Evolutionary conservation across 371 early-diverging fungal species (phyloP), one percentile per base, ranked within the genome.

Genomic region (Apophysomyces ossiformis): DNA sequence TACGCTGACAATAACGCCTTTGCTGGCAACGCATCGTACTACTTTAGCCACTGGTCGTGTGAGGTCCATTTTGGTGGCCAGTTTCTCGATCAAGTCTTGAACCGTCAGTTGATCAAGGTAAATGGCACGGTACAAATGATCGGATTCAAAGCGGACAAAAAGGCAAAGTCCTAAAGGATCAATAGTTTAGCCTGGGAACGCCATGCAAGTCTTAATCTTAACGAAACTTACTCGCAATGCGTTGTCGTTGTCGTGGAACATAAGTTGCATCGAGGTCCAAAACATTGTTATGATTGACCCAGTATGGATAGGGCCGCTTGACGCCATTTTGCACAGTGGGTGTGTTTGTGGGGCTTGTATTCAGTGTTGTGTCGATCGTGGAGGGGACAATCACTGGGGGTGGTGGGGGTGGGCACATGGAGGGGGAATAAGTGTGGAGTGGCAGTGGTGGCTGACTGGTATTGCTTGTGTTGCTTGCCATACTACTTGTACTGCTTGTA

Each of bases 61-160:
- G 18, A 82, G 66, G 56, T 79, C 61, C 46, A 86, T 50, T 44
- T 84, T 85, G 13, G 74, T 69, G 18, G 76, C 57, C 15, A 73
- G 44, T 38, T 71, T 68, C 7, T 61, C 50, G 5, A 75, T 73
- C 26, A 87, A 59, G 13, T 84, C 78, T 16, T 71, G 60, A 7
- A 83, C 70, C 0, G 83, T 83, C 1, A 74, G 67, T n/a, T 75
- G 69, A 41, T 87, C 85, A 4, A 87, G 76, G 61, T 87, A 87
- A 32, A 86, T 70, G 0, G 88, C 88, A 9, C 85, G 73, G 61
- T 82, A 78, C 1, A 76, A 37, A 57, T 84, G 84, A 32, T 74
- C 65, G 21, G 56, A 41, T 1, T 74, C 76, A 45, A 84, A 77
- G 36, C 78, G 79, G 41, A 79, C 77, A 66, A 83, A 87, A 9